Percentiles rank a stretch among this genome's conserved stretches.
Conservation (phyloP, 1,284 basidiomycete species). For the Moesziomyces parantarcticus region DNA sequence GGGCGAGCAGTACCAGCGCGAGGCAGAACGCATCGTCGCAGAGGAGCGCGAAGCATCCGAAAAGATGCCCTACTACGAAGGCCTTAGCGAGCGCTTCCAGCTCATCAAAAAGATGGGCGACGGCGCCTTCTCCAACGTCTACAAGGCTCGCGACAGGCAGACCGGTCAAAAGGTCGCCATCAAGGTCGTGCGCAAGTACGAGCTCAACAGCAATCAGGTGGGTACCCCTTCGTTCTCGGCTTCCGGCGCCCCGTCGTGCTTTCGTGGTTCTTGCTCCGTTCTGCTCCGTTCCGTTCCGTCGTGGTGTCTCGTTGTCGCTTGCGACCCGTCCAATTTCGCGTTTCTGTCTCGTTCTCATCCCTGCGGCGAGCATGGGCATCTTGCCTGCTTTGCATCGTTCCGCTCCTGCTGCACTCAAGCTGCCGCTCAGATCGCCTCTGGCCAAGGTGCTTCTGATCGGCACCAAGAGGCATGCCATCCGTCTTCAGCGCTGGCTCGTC, state of each 20-base stretch:
- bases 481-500: constrained; percentile 3
- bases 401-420: constrained; percentile 21
- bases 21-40: constrained; percentile 58
- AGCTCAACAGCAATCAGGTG: constrained; percentile 93
- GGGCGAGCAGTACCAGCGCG: constrained; percentile 47
- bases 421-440: constrained; percentile 33
- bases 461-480: constrained; percentile 55
- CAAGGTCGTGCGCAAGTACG: constrained; percentile 97
- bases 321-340: neutral
- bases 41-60: constrained; percentile 59
- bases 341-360: neutral
- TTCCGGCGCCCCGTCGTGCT: neutral
- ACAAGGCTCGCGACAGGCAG: constrained; percentile 85
- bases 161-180: constrained; percentile 89
- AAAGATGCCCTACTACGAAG: constrained; percentile 62
- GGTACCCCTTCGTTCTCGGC: constrained; percentile 7
- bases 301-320: constrained; percentile 2
- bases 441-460: constrained; percentile 63
- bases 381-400: neutral
- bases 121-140: constrained; percentile 98
- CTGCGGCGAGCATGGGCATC: neutral
- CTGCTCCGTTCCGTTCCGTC: constrained; percentile 52
- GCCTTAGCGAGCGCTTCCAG: constrained; percentile 59
- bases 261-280: neutral
- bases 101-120: constrained; percentile 64